A percentile compares a stretch with the other conserved stretches of the same genome.
These are phyloP conservation scores for Zygnema circumcarinatum DNA, from an alignment of 139 green algal species.

Conservation along the genomic window DNA sequence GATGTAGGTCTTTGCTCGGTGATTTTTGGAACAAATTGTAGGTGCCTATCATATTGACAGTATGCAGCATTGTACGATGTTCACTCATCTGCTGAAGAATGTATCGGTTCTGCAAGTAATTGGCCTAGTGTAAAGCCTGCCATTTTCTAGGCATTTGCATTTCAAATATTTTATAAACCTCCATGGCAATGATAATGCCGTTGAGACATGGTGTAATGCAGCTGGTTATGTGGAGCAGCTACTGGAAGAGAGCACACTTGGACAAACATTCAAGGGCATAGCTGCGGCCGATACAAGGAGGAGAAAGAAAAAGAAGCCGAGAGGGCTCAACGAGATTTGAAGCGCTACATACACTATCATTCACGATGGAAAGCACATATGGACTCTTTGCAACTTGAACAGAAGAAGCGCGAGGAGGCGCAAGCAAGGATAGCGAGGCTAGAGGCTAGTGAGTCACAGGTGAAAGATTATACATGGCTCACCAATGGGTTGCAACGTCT, in stretches of 20 bases:
- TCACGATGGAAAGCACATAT: slow-evolving; percentile 84
- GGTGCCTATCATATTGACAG: too few species aligned
- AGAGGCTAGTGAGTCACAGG: slow-evolving; percentile 45
- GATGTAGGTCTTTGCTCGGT: not conserved
- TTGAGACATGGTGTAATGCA: slow-evolving; percentile 57
- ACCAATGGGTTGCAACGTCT: slow-evolving; percentile 75
- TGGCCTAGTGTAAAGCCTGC: too few species aligned
- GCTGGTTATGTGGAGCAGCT: slow-evolving; percentile 86
- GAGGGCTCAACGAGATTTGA: slow-evolving; percentile 72
- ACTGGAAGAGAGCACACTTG: slow-evolving; percentile 84
- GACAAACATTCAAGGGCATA: slow-evolving; percentile 80
- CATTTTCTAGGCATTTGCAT: too few species aligned
- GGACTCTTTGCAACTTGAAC: slow-evolving; percentile 67
- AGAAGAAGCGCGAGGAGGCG: slow-evolving; percentile 58
- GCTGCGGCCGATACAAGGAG: slow-evolving; percentile 86
- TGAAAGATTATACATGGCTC: slow-evolving; percentile 71
- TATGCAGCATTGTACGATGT: too few species aligned
- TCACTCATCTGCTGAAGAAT: too few species aligned
- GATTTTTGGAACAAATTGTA: too few species aligned
- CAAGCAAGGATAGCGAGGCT: slow-evolving; percentile 67
- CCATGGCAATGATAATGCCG: too few species aligned
- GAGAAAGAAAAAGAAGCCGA: slow-evolving; percentile 67
- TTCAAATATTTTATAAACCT: too few species aligned
- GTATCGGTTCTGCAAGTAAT: too few species aligned
- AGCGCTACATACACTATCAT: slow-evolving; percentile 93